Evolutionary conservation across 148 eudicot genomes (phyloP), one percentile per base, ranked within the genome.

Genomic region (Chenopodium quinoa): DNA sequence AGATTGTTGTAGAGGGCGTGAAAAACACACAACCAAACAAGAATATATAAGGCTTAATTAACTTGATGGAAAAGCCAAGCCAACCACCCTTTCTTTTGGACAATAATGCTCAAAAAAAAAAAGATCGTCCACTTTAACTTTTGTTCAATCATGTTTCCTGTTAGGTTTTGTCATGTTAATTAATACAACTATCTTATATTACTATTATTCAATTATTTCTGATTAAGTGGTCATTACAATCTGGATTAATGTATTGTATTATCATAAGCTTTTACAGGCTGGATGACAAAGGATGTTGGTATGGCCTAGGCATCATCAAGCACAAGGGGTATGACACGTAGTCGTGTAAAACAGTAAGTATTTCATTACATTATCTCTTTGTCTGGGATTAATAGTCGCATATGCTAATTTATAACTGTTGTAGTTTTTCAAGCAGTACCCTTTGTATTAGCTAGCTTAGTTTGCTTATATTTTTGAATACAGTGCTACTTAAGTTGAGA

Each of bases 61-160:
- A 82, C 87, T 87, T 87, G 71, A 80, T 76, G 89, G 88, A 81
- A 89, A 91, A 88, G 90, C 88, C 87, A 84, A 73, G 16, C 79
- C 88, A 88, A 84, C 89, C 54, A 91, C 85, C 85, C 80, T 34
- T 50, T 80, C 34, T 82, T 85, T 84, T 78, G 83, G 84, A 77
- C 62, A 77, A 62, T 67, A 77, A 62, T 67, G 29, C 77, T 84
- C 63, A 75, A 75, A 29, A 8, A 68, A 72, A 75, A 75, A 23
- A 8, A 68, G 69, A 46, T 52, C 46, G 67, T 48, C 81, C 37
- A 48, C 71, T 76, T 82, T 69, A 48, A 40, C 78, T 75, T 76
- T 77, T 78, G 32, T 52, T 74, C 40, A 71, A 81, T 86, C 80
- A 81, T 81, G 78, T 64, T 50, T 70, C 54, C 77, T 60, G 52